phyloP scores from a whole-genome alignment of 257 asterid species.

The Primulina tabacum region DNA sequence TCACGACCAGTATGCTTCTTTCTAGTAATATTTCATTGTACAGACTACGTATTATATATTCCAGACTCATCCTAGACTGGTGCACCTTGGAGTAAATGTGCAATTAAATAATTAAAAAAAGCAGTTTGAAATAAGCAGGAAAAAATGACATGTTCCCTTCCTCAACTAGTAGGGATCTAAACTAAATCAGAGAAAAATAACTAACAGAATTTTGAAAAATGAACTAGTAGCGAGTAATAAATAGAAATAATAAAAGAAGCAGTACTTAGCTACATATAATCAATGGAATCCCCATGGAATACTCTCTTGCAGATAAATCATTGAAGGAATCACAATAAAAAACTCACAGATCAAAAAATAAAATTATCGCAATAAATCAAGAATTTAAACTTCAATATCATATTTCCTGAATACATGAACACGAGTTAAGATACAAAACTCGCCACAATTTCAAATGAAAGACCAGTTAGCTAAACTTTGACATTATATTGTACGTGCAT shows the following conservation, averaged over 20 bases:
- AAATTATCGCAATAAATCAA: too few species aligned
- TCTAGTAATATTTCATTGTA: neutral
- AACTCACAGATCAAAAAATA: neutral
- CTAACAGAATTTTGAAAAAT: neutral
- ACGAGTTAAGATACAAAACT: neutral
- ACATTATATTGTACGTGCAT: neutral
- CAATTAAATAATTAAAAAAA: slow-evolving; percentile 2
- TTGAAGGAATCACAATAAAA: slow-evolving; percentile 3
- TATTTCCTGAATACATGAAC: neutral
- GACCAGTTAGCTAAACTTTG: neutral
- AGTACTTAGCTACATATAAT: neutral
- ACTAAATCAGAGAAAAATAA: neutral
- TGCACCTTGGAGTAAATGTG: neutral
- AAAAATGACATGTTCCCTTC: slow-evolving; percentile 8
- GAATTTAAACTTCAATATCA: neutral
- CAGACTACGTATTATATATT: neutral
- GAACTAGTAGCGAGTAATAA: neutral
- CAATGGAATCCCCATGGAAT: slow-evolving; percentile 10
- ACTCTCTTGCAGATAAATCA: slow-evolving; percentile 1
- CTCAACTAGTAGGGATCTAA: slow-evolving; percentile 16
- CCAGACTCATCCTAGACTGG: slow-evolving; percentile 14
- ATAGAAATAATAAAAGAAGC: neutral
- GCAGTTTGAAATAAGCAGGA: slow-evolving; percentile 16
- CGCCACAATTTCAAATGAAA: neutral
- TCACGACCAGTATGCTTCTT: slow-evolving; percentile 2